Base-by-base conservation (phyloP, 1,284 basidiomycete genomes). In the Ganoderma meredithae region DNA sequence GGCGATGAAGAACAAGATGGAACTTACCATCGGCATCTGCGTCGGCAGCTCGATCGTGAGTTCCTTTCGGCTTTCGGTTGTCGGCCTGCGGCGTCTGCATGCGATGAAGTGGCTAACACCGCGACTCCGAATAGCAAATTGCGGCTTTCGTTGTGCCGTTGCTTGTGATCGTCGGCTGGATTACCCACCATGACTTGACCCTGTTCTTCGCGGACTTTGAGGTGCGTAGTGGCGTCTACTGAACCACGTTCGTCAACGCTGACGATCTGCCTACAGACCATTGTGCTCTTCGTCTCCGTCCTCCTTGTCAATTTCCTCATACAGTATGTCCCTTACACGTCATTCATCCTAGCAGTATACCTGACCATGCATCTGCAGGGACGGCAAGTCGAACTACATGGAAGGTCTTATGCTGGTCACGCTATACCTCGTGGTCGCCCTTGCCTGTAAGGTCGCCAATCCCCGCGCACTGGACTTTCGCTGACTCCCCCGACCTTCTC, bases 1-100 rank as follows among this genome's bases (percentile, higher is more conserved):
- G 95, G 95, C 95, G 0, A 85, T 92, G 85, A 95, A 95, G 80
- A 85, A 88, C 71, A 92, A 94, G 77, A 95, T 95, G 90, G 93
- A 95, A 76, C 82, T 95, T 41, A 92, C 94, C 0, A 94, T 98
- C 71, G 91, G 91, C 3, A 95, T 98, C 69, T 94, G 94, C 66
- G 92, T 98, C 64, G 96, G 96, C 15, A 94, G 91, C 71, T 94
- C 92, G 6, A 97, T 98, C 71, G 92, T 93, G 72, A 72, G 90
- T 83, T 9, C 7, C 33, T 27, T 61, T 62, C 63, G 33, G 25
- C 52, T 17, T 31, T 47, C 6, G 22, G 19, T 27, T 58, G 36
- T 63, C 22, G 19, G 19, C 25, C 55, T 40, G 63, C n/a, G 19
- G 19, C 44, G 7, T 22, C n/a, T 47, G 31, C 58, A 36, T 61